A percentile compares a stretch with the other conserved stretches of the same genome.
phyloP scores from a whole-genome alignment of 495 filamentous ascomycete species.

The Cetradonia linearis region DNA sequence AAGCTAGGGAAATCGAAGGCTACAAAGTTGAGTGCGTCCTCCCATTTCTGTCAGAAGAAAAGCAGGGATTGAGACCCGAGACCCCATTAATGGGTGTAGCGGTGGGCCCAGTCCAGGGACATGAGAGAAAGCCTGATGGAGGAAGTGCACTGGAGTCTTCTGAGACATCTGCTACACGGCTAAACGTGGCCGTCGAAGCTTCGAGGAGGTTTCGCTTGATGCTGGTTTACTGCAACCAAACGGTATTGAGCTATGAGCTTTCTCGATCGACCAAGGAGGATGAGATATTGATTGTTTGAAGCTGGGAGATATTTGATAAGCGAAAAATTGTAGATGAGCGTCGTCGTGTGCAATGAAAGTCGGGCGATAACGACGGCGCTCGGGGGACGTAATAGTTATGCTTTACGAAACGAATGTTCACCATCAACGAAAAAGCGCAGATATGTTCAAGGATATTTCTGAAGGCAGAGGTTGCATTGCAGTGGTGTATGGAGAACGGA shows the following conservation, averaged over 20 bases:
- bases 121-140: conserved; percentile 19
- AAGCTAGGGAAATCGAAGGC: conserved; percentile 28
- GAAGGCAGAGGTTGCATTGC: not conserved
- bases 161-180: not conserved
- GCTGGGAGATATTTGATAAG: not conserved
- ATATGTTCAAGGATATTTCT: not conserved
- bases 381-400: not conserved
- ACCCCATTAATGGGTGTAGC: conserved; percentile 44
- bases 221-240: conserved; percentile 65
- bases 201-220: conserved; percentile 56
- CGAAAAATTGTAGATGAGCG: not conserved
- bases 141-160: not conserved
- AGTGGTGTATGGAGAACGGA: not conserved
- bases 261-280: not conserved
- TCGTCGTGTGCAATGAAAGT: not conserved
- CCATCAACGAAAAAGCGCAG: not conserved
- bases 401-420: not conserved
- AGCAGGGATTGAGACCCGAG: conserved; percentile 33
- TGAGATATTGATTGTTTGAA: conserved; percentile 9
- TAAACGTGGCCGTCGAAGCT: not conserved
- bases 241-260: conserved; percentile 74
- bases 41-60: conserved; percentile 42
- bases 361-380: not conserved
- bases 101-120: conserved; percentile 54
- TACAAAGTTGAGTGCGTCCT: conserved; percentile 51